Evolutionary conservation across 2,329 filamentous ascomycete genomes (phyloP).

Genomic region (Fusarium brachygibbosum): DNA sequence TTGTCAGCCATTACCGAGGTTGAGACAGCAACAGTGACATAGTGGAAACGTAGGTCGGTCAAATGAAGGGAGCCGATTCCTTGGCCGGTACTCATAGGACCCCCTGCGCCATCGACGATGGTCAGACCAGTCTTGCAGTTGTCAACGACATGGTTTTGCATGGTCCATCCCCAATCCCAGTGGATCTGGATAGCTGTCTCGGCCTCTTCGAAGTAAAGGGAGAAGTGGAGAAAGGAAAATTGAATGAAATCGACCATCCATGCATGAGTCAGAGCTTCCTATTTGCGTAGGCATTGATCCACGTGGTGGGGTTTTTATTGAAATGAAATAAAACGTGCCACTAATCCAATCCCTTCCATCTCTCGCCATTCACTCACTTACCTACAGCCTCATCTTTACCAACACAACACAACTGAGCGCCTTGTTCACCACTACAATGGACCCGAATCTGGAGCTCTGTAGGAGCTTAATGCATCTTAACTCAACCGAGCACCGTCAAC

Average conservation of each 20-base stretch:
- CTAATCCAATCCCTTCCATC: not conserved
- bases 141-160: constrained; percentile 73
- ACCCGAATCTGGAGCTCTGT: constrained; percentile 19
- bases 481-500: not conserved
- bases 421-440: constrained; percentile 13
- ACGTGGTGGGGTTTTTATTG: too few relatives aligned
- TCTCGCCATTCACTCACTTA: constrained; percentile 2
- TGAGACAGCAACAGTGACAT: not conserved
- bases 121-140: constrained; percentile 73
- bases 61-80: constrained; percentile 36
- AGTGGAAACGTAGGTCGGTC: constrained; percentile 23
- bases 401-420: constrained; percentile 4
- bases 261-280: too few relatives aligned
- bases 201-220: constrained; percentile 74
- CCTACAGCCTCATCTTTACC: not conserved
- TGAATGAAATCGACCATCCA: too few relatives aligned
- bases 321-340: too few relatives aligned
- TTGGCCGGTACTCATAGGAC: constrained; percentile 24
- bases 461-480: constrained; percentile 18
- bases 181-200: constrained; percentile 76
- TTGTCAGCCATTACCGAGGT: not conserved
- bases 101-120: constrained; percentile 33
- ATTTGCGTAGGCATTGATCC: too few relatives aligned
- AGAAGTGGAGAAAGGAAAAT: too few relatives aligned
- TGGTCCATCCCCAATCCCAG: constrained; percentile 84